Evolutionary conservation across 495 filamentous ascomycete genomes (phyloP), one percentile per base, ranked within the genome.

Genomic region (Parachaetomium inaequale): DNA sequence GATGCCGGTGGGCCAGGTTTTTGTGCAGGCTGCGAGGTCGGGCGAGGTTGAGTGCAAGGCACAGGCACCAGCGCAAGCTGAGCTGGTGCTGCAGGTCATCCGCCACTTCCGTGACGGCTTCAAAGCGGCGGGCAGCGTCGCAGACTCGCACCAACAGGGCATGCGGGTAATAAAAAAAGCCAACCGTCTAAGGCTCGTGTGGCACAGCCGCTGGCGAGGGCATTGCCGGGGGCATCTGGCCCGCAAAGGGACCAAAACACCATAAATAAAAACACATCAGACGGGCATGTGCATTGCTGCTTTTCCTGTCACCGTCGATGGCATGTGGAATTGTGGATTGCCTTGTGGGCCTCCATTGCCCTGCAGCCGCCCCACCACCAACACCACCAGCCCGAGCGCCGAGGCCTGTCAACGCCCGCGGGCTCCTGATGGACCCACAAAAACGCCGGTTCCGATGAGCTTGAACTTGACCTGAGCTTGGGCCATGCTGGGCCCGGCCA

Each of bases 61-160:
- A 51, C 49, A 56, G 54, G 54, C 54, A 56, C 36, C 54, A 38
- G 54, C 54, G 28, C 42, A 47, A 31, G 40, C 28, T 58, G 55
- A 58, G 29, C 55, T 58, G 40, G 40, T 58, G 19, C 55, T 58
- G 55, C 55, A 58, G 55, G 55, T 32, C 11, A 46, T 55, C 55
- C 55, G 55, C 28, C 55, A 34, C 23, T 58, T 58, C 55, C 55
- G 40, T 14, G 23, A 25, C 43, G 4, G 43, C 43, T 42, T 42
- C 46, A 14, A 49, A 19, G 51, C 0, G n/a, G n/a, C 19, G 25
- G 10, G 7, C 8, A 36, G 31, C 32, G 40, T 32, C 17, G 12
- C 54, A 45, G 26, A 43, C 25, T 43, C 6, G 11, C 6, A 29
- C 54, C 55, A 57, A 57, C 55, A 4, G 11, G 23, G 19, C 55